Conservation (phyloP, 805 yeast genomes). For the Teunomyces aglyptinius region DNA sequence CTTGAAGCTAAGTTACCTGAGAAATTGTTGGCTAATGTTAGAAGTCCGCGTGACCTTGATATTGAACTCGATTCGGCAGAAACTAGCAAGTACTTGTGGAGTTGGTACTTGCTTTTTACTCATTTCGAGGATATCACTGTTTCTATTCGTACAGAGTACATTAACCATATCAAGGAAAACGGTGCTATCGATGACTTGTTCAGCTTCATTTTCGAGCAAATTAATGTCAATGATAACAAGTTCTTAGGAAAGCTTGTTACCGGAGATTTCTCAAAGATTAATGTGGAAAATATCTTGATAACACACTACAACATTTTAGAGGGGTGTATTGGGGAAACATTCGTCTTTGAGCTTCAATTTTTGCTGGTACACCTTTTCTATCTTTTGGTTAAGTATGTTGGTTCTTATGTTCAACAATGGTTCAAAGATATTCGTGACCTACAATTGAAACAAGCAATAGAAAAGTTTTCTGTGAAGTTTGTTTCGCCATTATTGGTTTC, state of each 20-base stretch:
- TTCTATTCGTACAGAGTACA: conserved; percentile 58
- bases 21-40: conserved; percentile 7
- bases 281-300: conserved; percentile 16
- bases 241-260: conserved; percentile 17
- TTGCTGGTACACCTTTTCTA: conserved; percentile 52
- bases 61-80: conserved; percentile 14
- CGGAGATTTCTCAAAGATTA: conserved; percentile 9
- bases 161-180: conserved; percentile 49
- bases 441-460: conserved; percentile 58
- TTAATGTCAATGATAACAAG: conserved; percentile 37
- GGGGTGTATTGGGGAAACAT: conserved; percentile 20
- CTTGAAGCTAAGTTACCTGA: conserved; percentile 38
- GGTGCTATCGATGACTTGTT: conserved; percentile 51
- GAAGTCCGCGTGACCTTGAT: conserved; percentile 11
- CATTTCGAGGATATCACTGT: conserved; percentile 67
- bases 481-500: conserved; percentile 66
- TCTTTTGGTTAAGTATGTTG: conserved; percentile 47
- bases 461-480: conserved; percentile 55
- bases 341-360: conserved; percentile 34
- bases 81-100: conserved; percentile 52
- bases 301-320: conserved; percentile 18
- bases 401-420: conserved; percentile 66
- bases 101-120: conserved; percentile 63
- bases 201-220: conserved; percentile 51
- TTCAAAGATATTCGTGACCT: conserved; percentile 66